Conservation (phyloP, 345 rosid species). For the Erucastrum elatum region DNA sequence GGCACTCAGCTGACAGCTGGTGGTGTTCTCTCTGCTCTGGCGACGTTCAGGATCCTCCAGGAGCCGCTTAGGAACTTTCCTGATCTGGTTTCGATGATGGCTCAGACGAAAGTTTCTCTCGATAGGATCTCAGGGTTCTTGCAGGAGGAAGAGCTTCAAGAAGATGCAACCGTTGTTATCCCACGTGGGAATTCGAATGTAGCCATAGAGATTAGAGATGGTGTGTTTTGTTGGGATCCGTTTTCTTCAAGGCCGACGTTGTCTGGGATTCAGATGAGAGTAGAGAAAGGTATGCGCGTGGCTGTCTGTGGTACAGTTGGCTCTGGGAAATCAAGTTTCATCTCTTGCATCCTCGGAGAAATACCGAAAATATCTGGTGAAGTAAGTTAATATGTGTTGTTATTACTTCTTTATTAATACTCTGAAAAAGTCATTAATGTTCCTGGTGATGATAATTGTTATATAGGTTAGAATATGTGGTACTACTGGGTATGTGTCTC, state of each 20-base stretch:
- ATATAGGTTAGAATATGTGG: slow-evolving; percentile 91
- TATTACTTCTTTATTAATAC: neutral
- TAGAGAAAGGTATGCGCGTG: slow-evolving; percentile 92
- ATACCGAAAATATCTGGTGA: slow-evolving; percentile 94
- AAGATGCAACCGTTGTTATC: slow-evolving; percentile 80
- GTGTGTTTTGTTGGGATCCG: slow-evolving; percentile 85
- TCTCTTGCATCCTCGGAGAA: slow-evolving; percentile 98
- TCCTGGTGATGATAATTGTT: slow-evolving; percentile 26
- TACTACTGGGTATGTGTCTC: slow-evolving; percentile 93
- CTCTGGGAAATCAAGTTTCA: slow-evolving; percentile 96
- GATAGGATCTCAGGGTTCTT: slow-evolving; percentile 97
- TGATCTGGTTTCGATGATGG: slow-evolving; percentile 98
- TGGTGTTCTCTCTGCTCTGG: slow-evolving; percentile 97
- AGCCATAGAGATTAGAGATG: slow-evolving; percentile 79
- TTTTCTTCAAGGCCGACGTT: slow-evolving; percentile 69
- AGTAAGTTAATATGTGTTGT: slow-evolving; percentile 54
- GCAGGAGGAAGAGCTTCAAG: slow-evolving; percentile 93
- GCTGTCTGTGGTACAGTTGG: slow-evolving; percentile 99
- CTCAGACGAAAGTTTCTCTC: slow-evolving; percentile 98
- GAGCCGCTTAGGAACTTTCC: slow-evolving; percentile 99
- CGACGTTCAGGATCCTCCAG: slow-evolving; percentile 97
- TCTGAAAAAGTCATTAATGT: neutral
- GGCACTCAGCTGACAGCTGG: slow-evolving; percentile 94
- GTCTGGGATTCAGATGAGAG: slow-evolving; percentile 76
- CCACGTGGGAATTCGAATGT: slow-evolving; percentile 69